phyloP scores from a whole-genome alignment of 2,329 filamentous ascomycete species.

The Fusarium veterinarium region DNA sequence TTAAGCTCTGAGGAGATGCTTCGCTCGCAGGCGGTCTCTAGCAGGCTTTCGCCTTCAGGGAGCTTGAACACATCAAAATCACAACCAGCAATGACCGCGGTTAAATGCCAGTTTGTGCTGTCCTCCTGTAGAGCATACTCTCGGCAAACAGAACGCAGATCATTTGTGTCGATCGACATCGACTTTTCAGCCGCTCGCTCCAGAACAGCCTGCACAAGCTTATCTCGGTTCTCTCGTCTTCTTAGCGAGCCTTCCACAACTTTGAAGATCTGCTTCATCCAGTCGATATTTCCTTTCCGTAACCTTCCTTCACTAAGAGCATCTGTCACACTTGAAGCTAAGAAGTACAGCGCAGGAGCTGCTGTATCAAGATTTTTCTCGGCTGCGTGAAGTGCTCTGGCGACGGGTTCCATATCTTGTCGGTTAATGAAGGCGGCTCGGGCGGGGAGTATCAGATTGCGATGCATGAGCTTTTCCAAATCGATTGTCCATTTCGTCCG shows the following conservation, averaged over 20 bases:
- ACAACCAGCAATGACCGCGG: slow-evolving; percentile 56
- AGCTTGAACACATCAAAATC: slow-evolving; percentile 62
- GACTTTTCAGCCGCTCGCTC: slow-evolving; percentile 46
- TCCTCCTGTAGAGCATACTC: slow-evolving; percentile 53
- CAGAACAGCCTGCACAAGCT: slow-evolving; percentile 48
- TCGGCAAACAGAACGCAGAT: slow-evolving; percentile 57
- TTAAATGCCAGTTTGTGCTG: slow-evolving; percentile 56
- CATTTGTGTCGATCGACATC: slow-evolving; percentile 53
- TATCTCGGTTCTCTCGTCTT: slow-evolving; percentile 39
- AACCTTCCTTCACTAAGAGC: slow-evolving; percentile 41
- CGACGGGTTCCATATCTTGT: slow-evolving; percentile 55
- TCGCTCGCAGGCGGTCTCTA: slow-evolving; percentile 55
- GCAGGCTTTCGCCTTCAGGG: slow-evolving; percentile 52
- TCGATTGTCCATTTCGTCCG: slow-evolving; percentile 57
- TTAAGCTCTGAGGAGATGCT: slow-evolving; percentile 41
- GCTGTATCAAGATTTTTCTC: slow-evolving; percentile 51
- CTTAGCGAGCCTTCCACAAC: slow-evolving; percentile 46
- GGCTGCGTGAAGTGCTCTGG: slow-evolving; percentile 55
- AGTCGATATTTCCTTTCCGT: slow-evolving; percentile 52
- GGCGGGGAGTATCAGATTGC: slow-evolving; percentile 64
- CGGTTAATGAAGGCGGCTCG: slow-evolving; percentile 59
- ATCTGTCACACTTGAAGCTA: slow-evolving; percentile 50
- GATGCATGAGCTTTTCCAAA: slow-evolving; percentile 61
- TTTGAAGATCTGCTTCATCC: slow-evolving; percentile 53
- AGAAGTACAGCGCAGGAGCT: slow-evolving; percentile 58